Percentiles rank a stretch among this genome's conserved stretches.
phyloP scores from a whole-genome alignment of 495 filamentous ascomycete genomes.

The Pseudoneurospora amorphoporcata region DNA sequence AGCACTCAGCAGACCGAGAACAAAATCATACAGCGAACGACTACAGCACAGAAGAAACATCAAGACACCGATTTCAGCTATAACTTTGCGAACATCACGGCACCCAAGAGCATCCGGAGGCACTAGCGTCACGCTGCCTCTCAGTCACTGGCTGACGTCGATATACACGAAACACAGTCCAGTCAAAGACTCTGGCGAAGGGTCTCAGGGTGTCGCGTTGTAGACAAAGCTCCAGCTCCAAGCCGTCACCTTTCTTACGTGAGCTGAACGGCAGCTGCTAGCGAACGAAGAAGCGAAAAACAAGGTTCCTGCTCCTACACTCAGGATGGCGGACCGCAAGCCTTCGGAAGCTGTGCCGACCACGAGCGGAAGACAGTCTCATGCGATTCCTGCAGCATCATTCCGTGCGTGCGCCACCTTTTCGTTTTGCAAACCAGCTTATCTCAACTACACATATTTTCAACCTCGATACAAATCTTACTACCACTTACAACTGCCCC shows the following conservation, averaged over 20 bases:
- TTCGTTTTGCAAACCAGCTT: conserved; percentile 8
- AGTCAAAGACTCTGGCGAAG: neutral
- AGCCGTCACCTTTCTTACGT: neutral
- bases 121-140: neutral
- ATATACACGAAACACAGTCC: neutral
- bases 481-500: neutral
- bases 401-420: conserved; percentile 31
- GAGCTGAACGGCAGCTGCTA: neutral
- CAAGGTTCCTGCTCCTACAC: neutral
- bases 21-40: neutral
- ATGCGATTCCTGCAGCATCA: conserved; percentile 36
- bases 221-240: neutral
- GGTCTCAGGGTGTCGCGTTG: neutral
- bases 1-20: neutral
- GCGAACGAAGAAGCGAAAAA: neutral
- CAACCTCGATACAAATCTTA: neutral
- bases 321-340: conserved; percentile 23
- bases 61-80: neutral
- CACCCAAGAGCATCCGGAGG: neutral
- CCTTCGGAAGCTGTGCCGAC: conserved; percentile 28
- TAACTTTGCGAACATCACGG: neutral
- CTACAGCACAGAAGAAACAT: neutral
- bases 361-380: conserved; percentile 24
- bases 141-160: neutral
- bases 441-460: conserved; percentile 1